phyloP scores from a whole-genome alignment of 108 stramenopile species.

The Conticribra weissflogii region DNA sequence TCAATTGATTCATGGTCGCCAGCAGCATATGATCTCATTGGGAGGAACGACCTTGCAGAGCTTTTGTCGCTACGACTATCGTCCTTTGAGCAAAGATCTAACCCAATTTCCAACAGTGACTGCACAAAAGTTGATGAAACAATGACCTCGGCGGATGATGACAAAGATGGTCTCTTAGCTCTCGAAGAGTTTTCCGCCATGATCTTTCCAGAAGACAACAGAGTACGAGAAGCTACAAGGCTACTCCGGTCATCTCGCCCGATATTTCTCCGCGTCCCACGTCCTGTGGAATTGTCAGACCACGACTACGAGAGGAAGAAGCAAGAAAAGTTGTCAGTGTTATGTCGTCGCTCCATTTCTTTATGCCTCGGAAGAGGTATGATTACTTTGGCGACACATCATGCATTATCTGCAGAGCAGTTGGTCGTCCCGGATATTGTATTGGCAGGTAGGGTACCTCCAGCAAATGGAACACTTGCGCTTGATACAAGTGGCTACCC shows the following conservation, averaged over 20 bases:
- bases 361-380: conserved; percentile 94
- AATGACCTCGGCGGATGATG: conserved; percentile 41
- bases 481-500: conserved; percentile 73
- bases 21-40: conserved; percentile 74
- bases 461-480: conserved; percentile 84
- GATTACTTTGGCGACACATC: conserved; percentile 93
- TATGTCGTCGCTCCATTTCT: conserved; percentile 87
- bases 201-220: conserved; percentile 90
- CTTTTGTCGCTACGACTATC: conserved; percentile 26
- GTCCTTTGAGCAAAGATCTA: too few relatives aligned
- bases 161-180: conserved; percentile 80
- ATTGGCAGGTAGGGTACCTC: conserved; percentile 90
- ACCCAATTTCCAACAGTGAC: conserved; percentile 8
- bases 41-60: conserved; percentile 74
- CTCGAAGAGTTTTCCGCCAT: conserved; percentile 81
- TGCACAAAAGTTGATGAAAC: neutral
- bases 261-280: conserved; percentile 75
- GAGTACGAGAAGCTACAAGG: conserved; percentile 87
- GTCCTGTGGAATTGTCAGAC: conserved; percentile 86
- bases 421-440: conserved; percentile 89
- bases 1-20: conserved; percentile 43
- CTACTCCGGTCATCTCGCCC: conserved; percentile 91
- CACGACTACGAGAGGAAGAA: conserved; percentile 89
- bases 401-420: conserved; percentile 79
- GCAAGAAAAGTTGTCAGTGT: conserved; percentile 83